phyloP scores from a whole-genome alignment of 2,329 filamentous ascomycete genomes.

The Beauveria rudraprayagi region DNA sequence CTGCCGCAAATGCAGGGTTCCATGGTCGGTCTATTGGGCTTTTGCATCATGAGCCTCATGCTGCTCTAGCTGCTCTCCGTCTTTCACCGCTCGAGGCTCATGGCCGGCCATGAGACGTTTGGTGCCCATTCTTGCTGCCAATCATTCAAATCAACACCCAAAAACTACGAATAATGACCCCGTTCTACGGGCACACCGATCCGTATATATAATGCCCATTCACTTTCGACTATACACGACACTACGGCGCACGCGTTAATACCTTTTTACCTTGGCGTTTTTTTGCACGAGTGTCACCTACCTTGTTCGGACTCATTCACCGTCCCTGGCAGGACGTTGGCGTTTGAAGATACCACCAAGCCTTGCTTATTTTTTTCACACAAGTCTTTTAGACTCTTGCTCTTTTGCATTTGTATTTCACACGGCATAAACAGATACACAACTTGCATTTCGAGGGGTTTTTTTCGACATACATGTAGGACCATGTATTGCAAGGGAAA shows the following conservation, averaged over 20 bases:
- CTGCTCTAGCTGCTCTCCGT: slow-evolving; percentile 20
- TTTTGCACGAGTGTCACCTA: background rate
- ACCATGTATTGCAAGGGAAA: background rate
- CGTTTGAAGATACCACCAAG: slow-evolving; percentile 18
- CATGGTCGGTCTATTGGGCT: slow-evolving; percentile 27
- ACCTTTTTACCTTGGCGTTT: background rate
- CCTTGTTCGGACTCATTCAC: slow-evolving; percentile 11
- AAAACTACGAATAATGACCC: slow-evolving; percentile 10
- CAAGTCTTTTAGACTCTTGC: background rate
- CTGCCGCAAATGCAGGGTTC: slow-evolving; percentile 26
- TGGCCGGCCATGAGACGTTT: slow-evolving; percentile 11
- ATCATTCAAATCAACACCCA: background rate
- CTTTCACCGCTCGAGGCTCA: background rate
- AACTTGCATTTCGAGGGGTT: slow-evolving; percentile 3
- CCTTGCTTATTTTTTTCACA: background rate
- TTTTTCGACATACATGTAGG: background rate
- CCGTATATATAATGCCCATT: slow-evolving; percentile 3
- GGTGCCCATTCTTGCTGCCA: background rate
- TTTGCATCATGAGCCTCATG: slow-evolving; percentile 29
- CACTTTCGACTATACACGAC: background rate
- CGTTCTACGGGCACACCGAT: background rate
- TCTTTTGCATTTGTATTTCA: background rate
- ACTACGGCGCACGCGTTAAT: slow-evolving; percentile 1
- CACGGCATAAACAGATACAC: slow-evolving; percentile 2
- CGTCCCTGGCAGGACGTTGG: slow-evolving; percentile 17